These are phyloP conservation scores for Ilyonectria mors-panacis DNA, from an alignment of 2,329 filamentous ascomycete genomes.

Conservation along the genomic window DNA sequence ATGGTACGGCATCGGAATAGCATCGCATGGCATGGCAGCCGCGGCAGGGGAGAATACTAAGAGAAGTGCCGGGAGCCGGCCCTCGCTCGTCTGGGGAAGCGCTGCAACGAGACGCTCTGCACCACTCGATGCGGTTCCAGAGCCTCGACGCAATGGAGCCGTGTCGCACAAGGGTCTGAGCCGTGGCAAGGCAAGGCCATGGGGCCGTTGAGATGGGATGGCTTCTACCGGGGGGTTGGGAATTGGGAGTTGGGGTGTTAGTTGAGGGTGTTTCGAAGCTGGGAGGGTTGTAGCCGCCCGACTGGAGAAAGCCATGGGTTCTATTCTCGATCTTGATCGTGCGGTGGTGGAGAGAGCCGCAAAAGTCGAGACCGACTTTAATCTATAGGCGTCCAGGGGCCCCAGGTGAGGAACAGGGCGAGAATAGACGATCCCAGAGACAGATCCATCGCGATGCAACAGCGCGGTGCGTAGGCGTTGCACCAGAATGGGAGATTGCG, in stretches of 20 bases:
- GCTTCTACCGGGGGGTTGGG: not conserved
- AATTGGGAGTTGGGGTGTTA: not conserved
- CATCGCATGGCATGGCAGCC: conserved; percentile 6
- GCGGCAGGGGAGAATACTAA: not conserved
- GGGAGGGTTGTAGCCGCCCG: conserved; percentile 42
- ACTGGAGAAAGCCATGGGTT: conserved; percentile 30
- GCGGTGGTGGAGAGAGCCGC: conserved; percentile 1
- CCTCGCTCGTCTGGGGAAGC: conserved; percentile 14
- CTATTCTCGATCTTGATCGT: conserved; percentile 15
- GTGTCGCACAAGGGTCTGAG: conserved; percentile 26
- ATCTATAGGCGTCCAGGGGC: too few relatives aligned
- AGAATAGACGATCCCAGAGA: not conserved
- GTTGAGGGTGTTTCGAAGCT: conserved; percentile 37
- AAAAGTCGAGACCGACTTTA: not conserved
- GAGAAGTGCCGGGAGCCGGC: not conserved
- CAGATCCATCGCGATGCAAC: conserved; percentile 1
- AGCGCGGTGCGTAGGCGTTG: conserved; percentile 8
- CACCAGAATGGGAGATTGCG: conserved; percentile 20
- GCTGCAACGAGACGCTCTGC: conserved; percentile 15
- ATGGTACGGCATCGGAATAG: conserved; percentile 18
- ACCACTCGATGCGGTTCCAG: conserved; percentile 20
- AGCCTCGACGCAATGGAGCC: conserved; percentile 4
- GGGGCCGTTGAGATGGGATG: not conserved
- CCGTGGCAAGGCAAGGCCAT: not conserved
- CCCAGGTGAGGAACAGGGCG: too few relatives aligned